Conservation (phyloP, 192 early-diverging fungal genomes). For the Funneliformis mosseae region DNA sequence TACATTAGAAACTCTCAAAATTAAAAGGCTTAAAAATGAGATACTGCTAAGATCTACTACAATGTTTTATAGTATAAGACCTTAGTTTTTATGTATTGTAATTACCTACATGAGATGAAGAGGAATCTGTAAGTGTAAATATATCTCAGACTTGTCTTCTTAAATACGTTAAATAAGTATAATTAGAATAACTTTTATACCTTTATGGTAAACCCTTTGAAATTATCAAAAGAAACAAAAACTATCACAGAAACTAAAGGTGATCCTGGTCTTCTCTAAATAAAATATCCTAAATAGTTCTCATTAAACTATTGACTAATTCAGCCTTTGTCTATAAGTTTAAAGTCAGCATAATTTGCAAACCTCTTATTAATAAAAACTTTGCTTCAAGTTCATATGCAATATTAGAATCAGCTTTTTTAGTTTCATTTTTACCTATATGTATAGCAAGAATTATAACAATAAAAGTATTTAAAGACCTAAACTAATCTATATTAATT, state of each 20-base stretch:
- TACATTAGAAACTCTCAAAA: no score
- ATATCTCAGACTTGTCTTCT: no score
- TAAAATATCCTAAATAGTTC: background rate
- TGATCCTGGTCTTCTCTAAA: background rate
- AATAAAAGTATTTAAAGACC: background rate
- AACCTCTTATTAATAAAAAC: background rate
- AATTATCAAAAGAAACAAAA: constrained; percentile 3
- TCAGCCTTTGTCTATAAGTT: background rate
- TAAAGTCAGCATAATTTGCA: background rate
- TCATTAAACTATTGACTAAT: background rate
- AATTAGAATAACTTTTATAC: background rate
- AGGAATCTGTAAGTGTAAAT: no score
- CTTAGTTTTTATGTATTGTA: no score
- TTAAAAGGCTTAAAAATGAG: no score
- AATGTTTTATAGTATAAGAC: no score
- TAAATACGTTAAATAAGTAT: background rate
- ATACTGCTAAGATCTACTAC: no score
- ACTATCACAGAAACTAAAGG: background rate
- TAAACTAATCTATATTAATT: background rate
- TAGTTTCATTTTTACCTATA: background rate
- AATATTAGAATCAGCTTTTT: no score
- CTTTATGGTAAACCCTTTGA: background rate
- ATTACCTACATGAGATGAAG: no score
- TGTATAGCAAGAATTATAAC: background rate
- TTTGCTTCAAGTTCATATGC: background rate